Evolutionary conservation across 495 filamentous ascomycete species (phyloP), one percentile per base, ranked within the genome.

Genomic region (Daldinia loculata): DNA sequence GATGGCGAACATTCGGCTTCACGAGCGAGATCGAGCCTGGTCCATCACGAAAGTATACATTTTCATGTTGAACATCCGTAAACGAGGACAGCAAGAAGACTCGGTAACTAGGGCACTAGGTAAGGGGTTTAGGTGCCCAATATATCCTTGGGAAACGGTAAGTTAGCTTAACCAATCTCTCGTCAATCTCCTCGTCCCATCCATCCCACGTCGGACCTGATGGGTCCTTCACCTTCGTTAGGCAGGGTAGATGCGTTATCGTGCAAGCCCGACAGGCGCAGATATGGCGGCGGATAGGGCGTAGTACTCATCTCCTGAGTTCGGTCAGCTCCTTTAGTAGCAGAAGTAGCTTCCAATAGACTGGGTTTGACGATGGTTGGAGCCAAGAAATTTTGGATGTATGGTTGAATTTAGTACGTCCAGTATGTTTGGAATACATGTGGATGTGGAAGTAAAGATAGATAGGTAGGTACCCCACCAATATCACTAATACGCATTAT

Each of bases 221-320:
- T 24, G 53, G 30, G 59, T 60, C 68, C 56, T 71, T 63, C 19
- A 36, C 56, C 26, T 29, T 61, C 38, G 22, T 19, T 17, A 62
- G 60, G 55, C 22, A 41, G 50, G 43, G 8, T 45, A 63, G 48
- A 48, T 55, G 43, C 26, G 48, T 48, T 53, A 38, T 71, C 43
- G 63, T 67, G 57, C 43, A 53, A 63, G 48, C 56, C 29, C 17
- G 53, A 60, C 43, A 24, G 58, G 63, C 19, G 63, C 3, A 63
- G 30, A 24, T 58, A 52, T 22, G 48, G 61, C 61, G 70, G 65
- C 65, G 70, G 70, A 69, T 66, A 69, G 51, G 62, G 70, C 61
- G 51, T 68, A 73, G 58, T 55, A 36, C 41, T 61, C 55, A 29
- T 60, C 55, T 56, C 45, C 19, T 59, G 55, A 34, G 32, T 3